Base-by-base conservation (phyloP, 2,329 filamentous ascomycete genomes). In the Xylariaceae sp. region DNA sequence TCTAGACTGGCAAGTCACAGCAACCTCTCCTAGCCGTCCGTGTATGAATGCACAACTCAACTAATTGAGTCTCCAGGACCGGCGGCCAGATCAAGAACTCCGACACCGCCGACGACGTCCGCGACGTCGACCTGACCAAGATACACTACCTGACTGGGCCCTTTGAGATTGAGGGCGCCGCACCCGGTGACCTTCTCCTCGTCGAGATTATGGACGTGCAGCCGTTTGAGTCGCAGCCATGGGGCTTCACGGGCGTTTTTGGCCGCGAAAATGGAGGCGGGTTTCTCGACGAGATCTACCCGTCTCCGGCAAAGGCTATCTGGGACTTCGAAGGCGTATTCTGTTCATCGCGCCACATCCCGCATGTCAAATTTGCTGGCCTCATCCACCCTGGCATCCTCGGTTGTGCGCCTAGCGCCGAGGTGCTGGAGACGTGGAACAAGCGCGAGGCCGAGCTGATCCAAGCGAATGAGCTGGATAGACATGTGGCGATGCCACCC, bases 241-340 rank as follows among this genome's bases (percentile, higher is more conserved):
- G 90, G 90, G 90, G 90, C 0, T 95, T 95, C 62, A 91, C 87
- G 0, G 89, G 89, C 8, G 67, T 93, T 4, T 95, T 96, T 56
- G 74, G 83, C 40, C 83, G 79, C 50, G 68, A 81, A 13, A 95
- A 95, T 54, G 90, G 90, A 4, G 90, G 90, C 8, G 89, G 90
- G 0, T 95, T 95, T 52, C 65, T 95, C 11, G 88, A 95, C 50
- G 87, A 94, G 59, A 74, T 89, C 19, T 96, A 94, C 54, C 89
- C 89, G 0, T 79, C 87, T 19, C 81, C 90, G 1, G 72, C 69
- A 43, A 85, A 84, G 44, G 73, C 74, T 2, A 77, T 78, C 50
- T 78, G 73, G 75, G 74, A 78, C 48, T 76, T 78, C 38, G 74
- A 78, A 39, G 73, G 72, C 49, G 72, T 75, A 37, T 73, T 45